Evolutionary conservation across 441 rosid genomes (phyloP).

Genomic region (Pelargonium cotyledonis): DNA sequence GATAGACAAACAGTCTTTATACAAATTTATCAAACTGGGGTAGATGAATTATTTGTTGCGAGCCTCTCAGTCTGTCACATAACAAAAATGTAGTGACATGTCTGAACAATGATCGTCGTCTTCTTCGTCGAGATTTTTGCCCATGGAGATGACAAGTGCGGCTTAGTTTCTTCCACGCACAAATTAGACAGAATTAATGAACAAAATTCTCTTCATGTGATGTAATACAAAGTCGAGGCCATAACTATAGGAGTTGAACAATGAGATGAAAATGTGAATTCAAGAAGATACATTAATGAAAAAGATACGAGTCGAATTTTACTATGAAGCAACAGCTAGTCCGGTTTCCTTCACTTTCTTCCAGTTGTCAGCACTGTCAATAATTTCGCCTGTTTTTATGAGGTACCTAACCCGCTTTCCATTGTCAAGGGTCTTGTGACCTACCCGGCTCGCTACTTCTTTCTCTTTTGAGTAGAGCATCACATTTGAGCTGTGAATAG

Average conservation of each 20-base stretch:
- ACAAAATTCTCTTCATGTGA: background rate
- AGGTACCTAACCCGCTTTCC: constrained; percentile 73
- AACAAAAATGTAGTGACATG: no score
- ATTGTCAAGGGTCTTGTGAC: constrained; percentile 67
- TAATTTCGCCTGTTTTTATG: constrained; percentile 76
- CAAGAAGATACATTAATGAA: constrained; percentile 17
- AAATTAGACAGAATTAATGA: background rate
- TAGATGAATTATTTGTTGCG: no score
- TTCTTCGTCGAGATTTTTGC: no score
- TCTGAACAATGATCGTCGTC: no score
- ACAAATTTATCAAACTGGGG: no score
- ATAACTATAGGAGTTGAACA: constrained; percentile 8
- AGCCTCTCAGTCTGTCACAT: no score
- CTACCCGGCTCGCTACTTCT: constrained; percentile 69
- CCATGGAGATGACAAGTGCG: no score
- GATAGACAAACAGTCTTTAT: no score
- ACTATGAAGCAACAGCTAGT: constrained; percentile 36
- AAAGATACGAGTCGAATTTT: constrained; percentile 6
- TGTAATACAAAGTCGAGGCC: background rate
- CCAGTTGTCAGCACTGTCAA: constrained; percentile 69
- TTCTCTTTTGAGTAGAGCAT: constrained; percentile 88
- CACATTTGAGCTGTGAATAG: constrained; percentile 91
- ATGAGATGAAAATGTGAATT: constrained; percentile 9
- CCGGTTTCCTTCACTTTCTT: constrained; percentile 71
- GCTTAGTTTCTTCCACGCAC: no score